Base-by-base conservation (phyloP, 2,329 filamentous ascomycete species). In the Pleochaeta shiraiana region DNA sequence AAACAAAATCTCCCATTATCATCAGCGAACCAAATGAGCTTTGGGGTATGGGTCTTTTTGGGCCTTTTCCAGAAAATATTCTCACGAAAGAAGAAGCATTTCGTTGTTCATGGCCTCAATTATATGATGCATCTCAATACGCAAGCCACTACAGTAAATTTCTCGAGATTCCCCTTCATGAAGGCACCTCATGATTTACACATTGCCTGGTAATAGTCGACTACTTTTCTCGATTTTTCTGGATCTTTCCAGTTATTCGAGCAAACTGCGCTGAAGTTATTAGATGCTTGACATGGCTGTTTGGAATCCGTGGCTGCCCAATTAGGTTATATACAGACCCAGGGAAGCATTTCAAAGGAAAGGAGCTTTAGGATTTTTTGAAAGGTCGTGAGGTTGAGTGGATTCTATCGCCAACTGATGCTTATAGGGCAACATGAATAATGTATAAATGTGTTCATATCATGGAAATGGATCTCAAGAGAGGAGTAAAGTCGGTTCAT, bases 271-370 rank as follows among this genome's bases (percentile, higher is more conserved):
- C 11, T 28, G 39, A 62, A 26, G 31, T 26, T 7, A 62, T 47
- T 4, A 4, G 26, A 37, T 50, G 34, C 28, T 26, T 65, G 1
- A 3, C n/a, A 34, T 1, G 16, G 2, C 14, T 63, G 16, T 65
- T 65, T 24, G 24, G 14, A 30, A 62, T 16, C 3, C 33, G 55
- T 4, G 57, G 39, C 4, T 30, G 43, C 3, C 64, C 39, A 2
- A 39, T 65, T 4, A 26, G 64, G 19, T 33, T 62, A n/a, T 37
- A 60, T 30, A 21, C 61, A 28, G 57, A 60, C n/a, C n/a, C 24
- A 60, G 57, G 57, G 2, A 4, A 4, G 14, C 57, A 60, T 37
- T 60, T 60, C 53, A 14, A 34, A 26, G 28, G 28, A 21, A 19
- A 14, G 6, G 28, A 39, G 16, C 34, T n/a, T 7, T 3, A 33